phyloP scores from a whole-genome alignment of 176 grass and related monocot genomes.

The Triticum aestivum region IWGSC_CS_RefSeq_v2.1 NC_057807.1:438988044-438988543 shows the following conservation, averaged over 20 bases:
- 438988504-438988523: constrained; percentile 20
- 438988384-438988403: neutral
- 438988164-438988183: neutral
- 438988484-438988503: constrained; percentile 20
- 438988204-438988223: neutral
- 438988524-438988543: constrained; percentile 15
- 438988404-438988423: neutral
- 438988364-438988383: neutral
- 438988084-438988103: neutral
- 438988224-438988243: neutral
- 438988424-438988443: constrained; percentile 1
- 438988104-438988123: neutral
- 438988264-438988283: neutral
- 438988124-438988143: neutral
- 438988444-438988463: neutral
- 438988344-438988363: neutral
- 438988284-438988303: neutral
- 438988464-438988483: neutral
- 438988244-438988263: neutral
- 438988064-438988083: neutral
- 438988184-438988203: neutral
- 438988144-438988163: neutral
- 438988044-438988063: neutral
- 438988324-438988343: neutral
- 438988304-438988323: neutral